Evolutionary conservation across 768 basidiomycete genomes (phyloP).

Genomic region (Candolleomyces eurysporus): DNA sequence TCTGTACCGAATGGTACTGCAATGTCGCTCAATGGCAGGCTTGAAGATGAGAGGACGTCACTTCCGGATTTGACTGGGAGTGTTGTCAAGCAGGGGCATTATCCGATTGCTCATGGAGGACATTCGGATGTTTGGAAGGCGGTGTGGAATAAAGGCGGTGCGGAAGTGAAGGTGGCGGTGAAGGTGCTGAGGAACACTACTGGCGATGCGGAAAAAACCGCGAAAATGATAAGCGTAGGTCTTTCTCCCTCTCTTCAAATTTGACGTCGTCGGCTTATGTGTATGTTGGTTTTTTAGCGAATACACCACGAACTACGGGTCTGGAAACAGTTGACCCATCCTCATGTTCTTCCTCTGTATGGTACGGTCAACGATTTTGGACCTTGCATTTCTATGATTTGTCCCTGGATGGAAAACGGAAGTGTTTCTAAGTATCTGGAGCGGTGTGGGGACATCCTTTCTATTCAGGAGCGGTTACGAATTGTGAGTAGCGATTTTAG

Average conservation of each 20-base stretch:
- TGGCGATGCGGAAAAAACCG: slow-evolving; percentile 28
- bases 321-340: slow-evolving; percentile 10
- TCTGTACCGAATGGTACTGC: neutral
- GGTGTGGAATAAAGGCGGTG: slow-evolving; percentile 27
- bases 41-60: neutral
- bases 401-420: slow-evolving; percentile 17
- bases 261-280: neutral
- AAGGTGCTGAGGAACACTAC: slow-evolving; percentile 36
- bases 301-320: slow-evolving; percentile 32
- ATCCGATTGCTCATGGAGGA: slow-evolving; percentile 39
- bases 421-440: slow-evolving; percentile 11
- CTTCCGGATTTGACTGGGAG: slow-evolving; percentile 31
- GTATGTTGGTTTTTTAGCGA: slow-evolving; percentile 18
- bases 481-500: slow-evolving; percentile 23
- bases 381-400: slow-evolving; percentile 10
- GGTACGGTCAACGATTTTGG: slow-evolving; percentile 11
- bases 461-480: slow-evolving; percentile 31
- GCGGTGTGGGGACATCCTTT: slow-evolving; percentile 30
- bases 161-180: slow-evolving; percentile 29
- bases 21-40: neutral
- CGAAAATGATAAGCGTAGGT: slow-evolving; percentile 29
- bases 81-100: slow-evolving; percentile 27
- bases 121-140: slow-evolving; percentile 45
- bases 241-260: neutral
- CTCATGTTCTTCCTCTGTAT: slow-evolving; percentile 11